Evolutionary conservation across 2,329 filamentous ascomycete species (phyloP), one percentile per base, ranked within the genome.

Genomic region (Didymella exigua): DNA sequence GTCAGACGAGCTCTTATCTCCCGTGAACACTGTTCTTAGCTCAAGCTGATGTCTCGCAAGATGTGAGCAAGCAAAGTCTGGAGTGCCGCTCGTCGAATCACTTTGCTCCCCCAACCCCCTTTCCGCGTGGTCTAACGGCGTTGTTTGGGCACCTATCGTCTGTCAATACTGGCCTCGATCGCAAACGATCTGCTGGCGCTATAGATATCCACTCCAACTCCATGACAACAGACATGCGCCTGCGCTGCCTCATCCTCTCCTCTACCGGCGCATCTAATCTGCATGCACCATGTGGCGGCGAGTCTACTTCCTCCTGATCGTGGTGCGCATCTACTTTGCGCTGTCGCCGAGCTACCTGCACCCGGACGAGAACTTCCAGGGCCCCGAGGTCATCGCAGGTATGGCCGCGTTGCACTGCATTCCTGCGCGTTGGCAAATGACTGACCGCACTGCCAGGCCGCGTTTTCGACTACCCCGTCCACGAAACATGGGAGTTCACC

Each of bases 331-430:
- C 71, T 98, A 93, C 84, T 93, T 98, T 75, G 93, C 95, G 57
- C 80, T 98, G 62, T 93, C 89, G 60, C 90, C 95, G 55, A 98
- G 93, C 81, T 99, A 99, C 76, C 85, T 99, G 41, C 95, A 99
- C 76, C 95, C 95, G 5, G 95, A 99, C 79, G 95, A 99, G 82
- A 95, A 98, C 81, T 99, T 99, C 71, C 95, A 99, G 79, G 95
- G 95, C 30, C 95, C 95, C 14, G 95, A 99, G 80, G 89, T 98
- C 62, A 95, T 98, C 71, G 93, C 93, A 70, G 93, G 93, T 97
- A 68, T 46, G 65, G 50, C 23, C 44, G 18, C 37, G 27, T 23
- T 44, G 21, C 27, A 16, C 34, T 37, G 49, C 40, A 26, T 50
- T 38, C 37, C 36, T 40, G 36, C 13, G 40, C 34, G 14, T 43